Percentiles rank a stretch among this genome's conserved stretches.
Conservation (phyloP, 441 rosid genomes). For the Populus hybrid region DNA sequence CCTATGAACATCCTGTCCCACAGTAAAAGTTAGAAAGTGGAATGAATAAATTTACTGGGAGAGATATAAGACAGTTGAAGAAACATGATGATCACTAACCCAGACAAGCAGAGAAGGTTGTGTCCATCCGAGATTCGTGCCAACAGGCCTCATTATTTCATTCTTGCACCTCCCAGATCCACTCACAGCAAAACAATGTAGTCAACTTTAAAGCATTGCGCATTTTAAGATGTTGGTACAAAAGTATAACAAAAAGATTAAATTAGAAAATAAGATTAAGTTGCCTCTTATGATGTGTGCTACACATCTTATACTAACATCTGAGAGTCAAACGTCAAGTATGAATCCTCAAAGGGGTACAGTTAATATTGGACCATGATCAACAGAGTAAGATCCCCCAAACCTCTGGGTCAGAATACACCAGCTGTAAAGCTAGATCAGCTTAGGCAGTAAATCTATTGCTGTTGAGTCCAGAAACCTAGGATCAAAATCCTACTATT, state of each 20-base stretch:
- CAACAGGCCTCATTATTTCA: conserved; percentile 96
- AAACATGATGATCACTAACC: conserved; percentile 38
- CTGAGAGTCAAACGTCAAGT: background rate
- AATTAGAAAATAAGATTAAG: background rate
- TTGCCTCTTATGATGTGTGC: background rate
- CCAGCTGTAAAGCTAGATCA: background rate
- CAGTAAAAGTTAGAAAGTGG: conserved; percentile 17
- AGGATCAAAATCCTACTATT: background rate
- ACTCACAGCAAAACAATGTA: conserved; percentile 47
- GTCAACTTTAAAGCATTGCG: background rate
- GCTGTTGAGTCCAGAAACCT: background rate
- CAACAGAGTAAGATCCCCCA: background rate
- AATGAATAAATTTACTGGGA: conserved; percentile 9
- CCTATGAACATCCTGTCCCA: conserved; percentile 58
- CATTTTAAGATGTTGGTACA: background rate
- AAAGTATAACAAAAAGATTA: background rate
- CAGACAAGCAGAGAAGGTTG: conserved; percentile 75
- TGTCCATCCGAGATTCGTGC: conserved; percentile 69
- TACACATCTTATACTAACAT: background rate
- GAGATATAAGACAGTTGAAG: background rate
- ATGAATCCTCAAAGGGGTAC: background rate
- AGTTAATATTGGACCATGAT: background rate
- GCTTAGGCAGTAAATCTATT: background rate
- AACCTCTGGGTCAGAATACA: background rate
- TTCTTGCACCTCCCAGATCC: conserved; percentile 93